Conservation (phyloP, 106 monocot genomes). For the Narthecium ossifragum region DNA sequence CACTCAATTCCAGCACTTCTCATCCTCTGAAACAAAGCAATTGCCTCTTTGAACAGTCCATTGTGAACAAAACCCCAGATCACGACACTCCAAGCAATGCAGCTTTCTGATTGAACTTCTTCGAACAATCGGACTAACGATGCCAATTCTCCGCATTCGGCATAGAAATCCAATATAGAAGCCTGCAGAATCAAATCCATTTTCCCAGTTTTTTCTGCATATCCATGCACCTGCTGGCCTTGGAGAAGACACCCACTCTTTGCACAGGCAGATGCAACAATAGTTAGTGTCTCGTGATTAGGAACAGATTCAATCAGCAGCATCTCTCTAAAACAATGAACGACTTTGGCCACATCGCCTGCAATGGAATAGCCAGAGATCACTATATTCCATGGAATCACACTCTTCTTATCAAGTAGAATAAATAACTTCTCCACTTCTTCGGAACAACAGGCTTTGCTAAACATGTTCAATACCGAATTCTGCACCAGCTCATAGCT, state of each 20-base stretch:
- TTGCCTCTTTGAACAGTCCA: slow-evolving; percentile 16
- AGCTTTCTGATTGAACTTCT: slow-evolving; percentile 7
- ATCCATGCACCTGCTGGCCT: slow-evolving; percentile 40
- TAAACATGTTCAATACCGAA: slow-evolving; percentile 34
- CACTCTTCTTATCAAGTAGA: slow-evolving; percentile 17
- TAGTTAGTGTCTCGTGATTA: slow-evolving; percentile 35
- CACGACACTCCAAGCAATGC: slow-evolving; percentile 26
- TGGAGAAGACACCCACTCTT: slow-evolving; percentile 15
- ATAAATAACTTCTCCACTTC: slow-evolving; percentile 30
- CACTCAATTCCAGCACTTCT: slow-evolving; percentile 13
- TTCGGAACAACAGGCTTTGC: slow-evolving; percentile 13
- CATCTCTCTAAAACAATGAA: slow-evolving; percentile 29
- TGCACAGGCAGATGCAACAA: slow-evolving; percentile 30
- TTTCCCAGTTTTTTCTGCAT: slow-evolving; percentile 34
- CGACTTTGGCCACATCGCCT: slow-evolving; percentile 17
- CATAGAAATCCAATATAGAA: slow-evolving; percentile 44
- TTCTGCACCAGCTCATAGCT: slow-evolving; percentile 35
- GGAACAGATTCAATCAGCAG: slow-evolving; percentile 20
- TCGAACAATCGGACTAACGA: slow-evolving; percentile 34
- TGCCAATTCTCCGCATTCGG: slow-evolving; percentile 35
- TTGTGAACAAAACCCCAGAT: slow-evolving; percentile 28
- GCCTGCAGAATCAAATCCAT: slow-evolving; percentile 27
- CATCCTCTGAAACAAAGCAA: slow-evolving; percentile 26
- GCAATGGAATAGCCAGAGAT: slow-evolving; percentile 34
- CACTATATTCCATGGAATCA: slow-evolving; percentile 53